These are phyloP conservation scores for Blastobotrys capitulatus DNA, from an alignment of 1,139 yeast species.

Conservation along the genomic window DNA sequence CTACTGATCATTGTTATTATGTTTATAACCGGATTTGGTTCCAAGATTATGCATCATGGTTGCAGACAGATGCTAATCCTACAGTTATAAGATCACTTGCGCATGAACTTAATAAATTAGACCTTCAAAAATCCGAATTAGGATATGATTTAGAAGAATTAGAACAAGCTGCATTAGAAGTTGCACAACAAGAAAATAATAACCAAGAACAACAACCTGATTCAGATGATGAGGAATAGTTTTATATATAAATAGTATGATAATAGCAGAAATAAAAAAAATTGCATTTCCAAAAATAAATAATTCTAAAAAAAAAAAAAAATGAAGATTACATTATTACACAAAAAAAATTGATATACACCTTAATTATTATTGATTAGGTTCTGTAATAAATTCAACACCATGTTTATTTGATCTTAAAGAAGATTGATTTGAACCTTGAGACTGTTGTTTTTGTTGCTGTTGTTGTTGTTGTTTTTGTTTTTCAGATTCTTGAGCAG, in stretches of 20 bases:
- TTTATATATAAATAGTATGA: neutral
- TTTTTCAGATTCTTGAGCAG: constrained; percentile 11
- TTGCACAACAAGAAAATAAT: constrained; percentile 2
- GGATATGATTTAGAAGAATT: constrained; percentile 28
- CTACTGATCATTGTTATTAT: constrained; percentile 74
- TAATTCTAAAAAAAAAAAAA: neutral
- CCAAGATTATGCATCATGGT: constrained; percentile 79
- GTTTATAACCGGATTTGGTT: constrained; percentile 77
- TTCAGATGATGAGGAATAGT: constrained; percentile 9
- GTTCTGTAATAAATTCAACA: constrained; percentile 21
- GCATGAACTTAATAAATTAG: constrained; percentile 45
- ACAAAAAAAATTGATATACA: no score
- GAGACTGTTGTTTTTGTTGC: neutral
- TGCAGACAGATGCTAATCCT: constrained; percentile 47
- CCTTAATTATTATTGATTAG: constrained; percentile 1
- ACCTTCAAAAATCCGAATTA: constrained; percentile 24
- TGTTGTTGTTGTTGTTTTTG: constrained; percentile 1
- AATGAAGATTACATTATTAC: no score
- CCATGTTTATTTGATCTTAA: constrained; percentile 21
- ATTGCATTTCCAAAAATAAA: neutral
- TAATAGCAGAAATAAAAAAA: neutral
- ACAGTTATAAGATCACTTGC: constrained; percentile 55
- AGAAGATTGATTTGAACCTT: neutral
- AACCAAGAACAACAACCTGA: constrained; percentile 10
- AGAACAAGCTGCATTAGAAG: constrained; percentile 28